Evolutionary conservation across 331 rosid species (phyloP).

Genomic region (Malus hybrid): DNA sequence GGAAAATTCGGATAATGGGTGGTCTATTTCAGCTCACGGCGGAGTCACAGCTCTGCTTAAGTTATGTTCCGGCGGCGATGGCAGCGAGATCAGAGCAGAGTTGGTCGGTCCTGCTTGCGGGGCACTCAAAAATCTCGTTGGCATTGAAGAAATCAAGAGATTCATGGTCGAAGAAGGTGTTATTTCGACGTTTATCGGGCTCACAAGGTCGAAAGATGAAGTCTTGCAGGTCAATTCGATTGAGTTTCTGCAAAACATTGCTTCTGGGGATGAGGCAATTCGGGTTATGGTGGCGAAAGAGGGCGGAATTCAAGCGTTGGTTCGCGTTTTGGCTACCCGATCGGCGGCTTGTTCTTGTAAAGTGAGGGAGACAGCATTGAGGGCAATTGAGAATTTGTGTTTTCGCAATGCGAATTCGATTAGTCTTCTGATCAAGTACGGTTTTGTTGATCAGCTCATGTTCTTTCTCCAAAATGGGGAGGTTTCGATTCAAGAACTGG

Average conservation of each 20-base stretch:
- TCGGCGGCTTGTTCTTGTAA: slow-evolving; percentile 40
- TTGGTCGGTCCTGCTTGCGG: slow-evolving; percentile 62
- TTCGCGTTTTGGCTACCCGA: slow-evolving; percentile 36
- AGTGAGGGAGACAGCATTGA: slow-evolving; percentile 50
- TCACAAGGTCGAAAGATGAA: slow-evolving; percentile 52
- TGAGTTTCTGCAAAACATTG: slow-evolving; percentile 48
- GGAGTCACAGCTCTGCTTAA: slow-evolving; percentile 64
- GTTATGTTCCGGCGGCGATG: slow-evolving; percentile 25
- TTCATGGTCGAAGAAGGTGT: slow-evolving; percentile 71
- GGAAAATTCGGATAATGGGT: slow-evolving; percentile 52
- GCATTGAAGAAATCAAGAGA: slow-evolving; percentile 73
- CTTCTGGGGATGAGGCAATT: slow-evolving; percentile 57
- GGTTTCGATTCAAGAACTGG: slow-evolving; percentile 61
- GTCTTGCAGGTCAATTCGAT: slow-evolving; percentile 54
- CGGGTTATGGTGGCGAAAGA: slow-evolving; percentile 48
- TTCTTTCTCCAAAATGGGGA: slow-evolving; percentile 59
- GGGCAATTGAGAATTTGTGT: slow-evolving; percentile 53
- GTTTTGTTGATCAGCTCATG: slow-evolving; percentile 59
- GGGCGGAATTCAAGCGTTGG: slow-evolving; percentile 56
- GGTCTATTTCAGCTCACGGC: slow-evolving; percentile 82
- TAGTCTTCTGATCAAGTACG: slow-evolving; percentile 38
- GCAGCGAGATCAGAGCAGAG: slow-evolving; percentile 27
- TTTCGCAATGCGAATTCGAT: slow-evolving; percentile 39
- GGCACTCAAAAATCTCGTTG: slow-evolving; percentile 55
- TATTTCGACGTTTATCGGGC: slow-evolving; percentile 38